Evolutionary conservation across 805 yeast species (phyloP).

Genomic region (Saccharomyces cerevisiae): DNA sequence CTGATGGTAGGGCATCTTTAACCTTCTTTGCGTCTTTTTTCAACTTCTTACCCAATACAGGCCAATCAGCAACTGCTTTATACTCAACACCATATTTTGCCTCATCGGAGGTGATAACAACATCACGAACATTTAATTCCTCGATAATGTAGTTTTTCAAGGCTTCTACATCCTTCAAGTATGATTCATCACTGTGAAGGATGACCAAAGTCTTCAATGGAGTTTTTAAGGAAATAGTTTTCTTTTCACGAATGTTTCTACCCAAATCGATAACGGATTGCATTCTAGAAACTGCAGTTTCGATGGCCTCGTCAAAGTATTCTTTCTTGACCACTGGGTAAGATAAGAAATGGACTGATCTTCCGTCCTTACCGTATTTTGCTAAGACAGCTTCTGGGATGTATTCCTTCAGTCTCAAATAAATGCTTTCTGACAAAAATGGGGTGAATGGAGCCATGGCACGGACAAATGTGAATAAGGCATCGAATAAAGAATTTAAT

Average conservation of each 20-base stretch:
- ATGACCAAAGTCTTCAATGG: conserved; percentile 86
- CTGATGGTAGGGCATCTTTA: conserved; percentile 81
- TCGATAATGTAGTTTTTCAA: conserved; percentile 74
- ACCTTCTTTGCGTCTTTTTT: conserved; percentile 90
- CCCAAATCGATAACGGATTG: conserved; percentile 94
- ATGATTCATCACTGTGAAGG: conserved; percentile 67
- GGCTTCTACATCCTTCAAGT: conserved; percentile 68
- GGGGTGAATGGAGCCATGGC: conserved; percentile 99
- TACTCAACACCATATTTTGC: conserved; percentile 85
- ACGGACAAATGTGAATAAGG: conserved; percentile 76
- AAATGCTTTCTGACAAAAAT: conserved; percentile 83
- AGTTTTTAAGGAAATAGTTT: conserved; percentile 84
- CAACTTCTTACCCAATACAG: conserved; percentile 92
- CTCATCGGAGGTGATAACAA: conserved; percentile 85
- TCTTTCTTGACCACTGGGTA: conserved; percentile 81
- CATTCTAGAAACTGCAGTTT: conserved; percentile 87
- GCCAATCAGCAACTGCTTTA: conserved; percentile 97
- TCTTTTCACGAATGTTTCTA: conserved; percentile 94
- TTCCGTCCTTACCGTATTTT: conserved; percentile 45
- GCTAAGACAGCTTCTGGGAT: conserved; percentile 54
- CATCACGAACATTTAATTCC: conserved; percentile 86
- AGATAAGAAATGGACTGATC: conserved; percentile 90
- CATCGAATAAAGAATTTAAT: conserved; percentile 85
- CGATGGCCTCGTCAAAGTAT: conserved; percentile 73
- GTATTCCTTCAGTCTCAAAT: conserved; percentile 59